Base-by-base conservation (phyloP, 2,329 filamentous ascomycete genomes). In the Neoscytalidium dimidiatum region DNA sequence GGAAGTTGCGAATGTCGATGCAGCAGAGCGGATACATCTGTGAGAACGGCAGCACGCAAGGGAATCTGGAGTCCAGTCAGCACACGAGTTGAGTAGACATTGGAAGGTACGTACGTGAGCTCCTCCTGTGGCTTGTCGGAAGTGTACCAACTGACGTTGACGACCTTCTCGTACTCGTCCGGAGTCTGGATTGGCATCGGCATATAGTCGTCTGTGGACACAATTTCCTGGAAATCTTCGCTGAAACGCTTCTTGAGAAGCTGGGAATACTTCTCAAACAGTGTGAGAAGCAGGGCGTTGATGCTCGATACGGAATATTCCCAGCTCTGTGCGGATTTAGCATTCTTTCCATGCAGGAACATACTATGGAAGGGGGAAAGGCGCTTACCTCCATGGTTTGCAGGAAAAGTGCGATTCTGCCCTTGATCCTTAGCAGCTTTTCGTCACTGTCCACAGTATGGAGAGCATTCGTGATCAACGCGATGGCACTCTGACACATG, bases 21-120 rank as follows among this genome's bases (percentile, higher is more conserved):
- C 95, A 99, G 79, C 95, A 97, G 33, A 98, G 84, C 1, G 95
- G 94, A 75, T 99, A 99, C 95, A 99, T 99, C 72, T 98, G 94
- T 13, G 94, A 97, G 77, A 99, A 99, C 0, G 95, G 96, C 1
- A 99, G 83, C n/a, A 97, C 92, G 71, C 91, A 96, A 4, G 95
- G 96, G 75, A 97, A 97, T 13, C 91, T 94, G 67, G 7, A 43
- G 44, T n/a, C 66, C 48, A 21, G 41, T 23, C 1, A 33, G 28
- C 3, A 2, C 51, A 73, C 28, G 68, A 67, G 33, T 38, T 28
- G 19, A 14, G 46, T 44, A 23, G 44, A 61, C 26, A 29, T 8
- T 56, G 46, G 14, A 13, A 13, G 26, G 35, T 64, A 81, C 86
- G 69, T 84, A 94, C 86, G 85, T 88, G 71, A 97, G 85, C 70